Percentiles rank a stretch among this genome's conserved stretches.
These are phyloP conservation scores for Aquanectria penicillioides DNA, from an alignment of 2,329 filamentous ascomycete genomes.

Conservation along the genomic window DNA sequence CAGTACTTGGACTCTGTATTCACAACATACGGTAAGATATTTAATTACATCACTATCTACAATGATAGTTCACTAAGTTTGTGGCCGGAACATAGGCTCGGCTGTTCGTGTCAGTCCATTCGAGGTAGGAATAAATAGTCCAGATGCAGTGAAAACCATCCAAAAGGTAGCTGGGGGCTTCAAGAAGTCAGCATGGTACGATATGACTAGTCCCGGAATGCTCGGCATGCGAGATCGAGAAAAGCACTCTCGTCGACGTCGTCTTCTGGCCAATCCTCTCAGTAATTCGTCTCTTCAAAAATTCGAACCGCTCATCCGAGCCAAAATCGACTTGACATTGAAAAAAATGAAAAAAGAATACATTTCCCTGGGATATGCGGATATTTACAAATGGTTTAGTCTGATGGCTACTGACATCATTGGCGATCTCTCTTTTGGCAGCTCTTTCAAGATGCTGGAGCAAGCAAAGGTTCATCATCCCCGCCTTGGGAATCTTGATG, in stretches of 20 bases:
- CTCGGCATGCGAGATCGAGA: conserved; percentile 2
- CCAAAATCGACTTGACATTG: neutral
- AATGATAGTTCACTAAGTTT: neutral
- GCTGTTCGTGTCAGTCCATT: neutral
- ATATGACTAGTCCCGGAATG: conserved; percentile 4
- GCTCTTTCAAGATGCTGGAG: conserved; percentile 6
- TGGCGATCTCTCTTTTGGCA: conserved; percentile 4
- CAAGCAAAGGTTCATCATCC: neutral
- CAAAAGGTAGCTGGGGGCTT: neutral
- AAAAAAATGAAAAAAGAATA: conserved; percentile 5
- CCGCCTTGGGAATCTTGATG: neutral
- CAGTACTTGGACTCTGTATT: neutral
- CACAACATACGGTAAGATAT: neutral
- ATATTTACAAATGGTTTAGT: conserved; percentile 5
- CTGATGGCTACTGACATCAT: conserved; percentile 8
- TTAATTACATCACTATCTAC: no score
- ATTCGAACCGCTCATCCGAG: conserved; percentile 1
- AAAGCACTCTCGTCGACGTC: neutral
- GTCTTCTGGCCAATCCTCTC: conserved; percentile 2
- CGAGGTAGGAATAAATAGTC: conserved; percentile 5
- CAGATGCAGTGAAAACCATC: conserved; percentile 1
- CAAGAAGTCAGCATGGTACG: conserved; percentile 3
- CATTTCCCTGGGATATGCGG: neutral
- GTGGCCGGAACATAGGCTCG: neutral
- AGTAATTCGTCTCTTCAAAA: conserved; percentile 2